Conservation (phyloP, 495 filamentous ascomycete species). For the Saxophila tyrrhenica region DNA sequence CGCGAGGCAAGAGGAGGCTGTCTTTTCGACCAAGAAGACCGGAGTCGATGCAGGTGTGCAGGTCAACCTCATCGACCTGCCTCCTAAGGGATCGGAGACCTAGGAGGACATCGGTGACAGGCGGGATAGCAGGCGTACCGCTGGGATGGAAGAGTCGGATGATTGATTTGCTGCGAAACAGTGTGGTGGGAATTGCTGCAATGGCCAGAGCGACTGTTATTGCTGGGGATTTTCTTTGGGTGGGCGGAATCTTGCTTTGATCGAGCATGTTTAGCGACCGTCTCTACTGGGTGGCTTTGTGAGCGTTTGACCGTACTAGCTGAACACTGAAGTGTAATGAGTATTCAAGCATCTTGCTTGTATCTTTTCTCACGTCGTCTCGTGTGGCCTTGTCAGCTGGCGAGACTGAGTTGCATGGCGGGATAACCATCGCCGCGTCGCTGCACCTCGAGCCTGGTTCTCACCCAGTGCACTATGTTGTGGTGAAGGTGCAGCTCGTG, state of each 20-base stretch:
- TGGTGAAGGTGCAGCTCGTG: too few species aligned
- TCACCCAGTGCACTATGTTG: too few species aligned
- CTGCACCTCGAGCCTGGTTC: too few species aligned
- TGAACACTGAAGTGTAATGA: background rate
- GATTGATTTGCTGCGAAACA: too few species aligned
- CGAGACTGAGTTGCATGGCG: too few species aligned
- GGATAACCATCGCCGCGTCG: too few species aligned
- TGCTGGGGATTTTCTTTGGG: background rate
- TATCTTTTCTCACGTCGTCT: too few species aligned
- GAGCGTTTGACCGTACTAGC: background rate
- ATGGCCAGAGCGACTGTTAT: background rate
- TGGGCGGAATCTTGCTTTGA: slow-evolving; percentile 1
- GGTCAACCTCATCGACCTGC: slow-evolving; percentile 3
- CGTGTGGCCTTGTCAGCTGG: too few species aligned
- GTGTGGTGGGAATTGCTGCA: too few species aligned
- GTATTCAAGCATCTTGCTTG: background rate
- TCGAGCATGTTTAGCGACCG: slow-evolving; percentile 8
- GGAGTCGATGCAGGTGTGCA: slow-evolving; percentile 17
- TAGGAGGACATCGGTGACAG: background rate
- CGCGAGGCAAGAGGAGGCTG: slow-evolving; percentile 11
- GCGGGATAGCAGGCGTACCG: background rate
- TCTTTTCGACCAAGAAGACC: background rate
- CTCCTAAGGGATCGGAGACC: slow-evolving; percentile 7
- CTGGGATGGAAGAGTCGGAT: too few species aligned
- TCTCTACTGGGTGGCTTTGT: slow-evolving; percentile 5